Conservation (phyloP, 108 stramenopile species). For the Ochromonas danica region DNA sequence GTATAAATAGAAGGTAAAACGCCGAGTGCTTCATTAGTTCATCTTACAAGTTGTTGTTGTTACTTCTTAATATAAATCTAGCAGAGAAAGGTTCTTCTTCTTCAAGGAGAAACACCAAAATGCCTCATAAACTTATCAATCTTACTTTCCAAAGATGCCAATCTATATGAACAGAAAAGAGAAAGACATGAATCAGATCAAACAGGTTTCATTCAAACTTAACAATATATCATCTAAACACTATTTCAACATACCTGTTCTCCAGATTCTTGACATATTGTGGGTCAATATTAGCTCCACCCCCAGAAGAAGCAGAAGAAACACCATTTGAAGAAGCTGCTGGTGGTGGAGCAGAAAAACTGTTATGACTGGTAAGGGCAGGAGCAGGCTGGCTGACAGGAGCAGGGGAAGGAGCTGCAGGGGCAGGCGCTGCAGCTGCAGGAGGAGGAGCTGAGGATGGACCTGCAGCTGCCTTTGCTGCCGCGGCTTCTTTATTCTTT, state of each 20-base stretch:
- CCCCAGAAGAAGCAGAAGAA: no score
- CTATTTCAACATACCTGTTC: no score
- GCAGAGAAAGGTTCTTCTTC: no score
- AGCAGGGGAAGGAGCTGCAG: neutral
- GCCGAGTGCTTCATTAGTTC: no score
- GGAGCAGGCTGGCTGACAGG: neutral
- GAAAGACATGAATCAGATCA: no score
- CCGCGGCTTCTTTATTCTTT: conserved; percentile 46
- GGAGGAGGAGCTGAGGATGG: neutral
- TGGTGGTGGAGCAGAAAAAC: neutral
- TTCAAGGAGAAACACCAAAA: neutral
- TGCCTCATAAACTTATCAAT: neutral
- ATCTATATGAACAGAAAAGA: no score
- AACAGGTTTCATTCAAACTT: no score
- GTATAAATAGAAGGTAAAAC: no score
- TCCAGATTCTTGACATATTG: neutral
- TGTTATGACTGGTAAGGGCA: neutral
- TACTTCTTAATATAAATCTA: no score
- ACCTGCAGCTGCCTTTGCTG: conserved; percentile 29
- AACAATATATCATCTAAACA: no score
- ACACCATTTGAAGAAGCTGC: neutral
- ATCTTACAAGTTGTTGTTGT: no score
- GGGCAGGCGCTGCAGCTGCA: neutral
- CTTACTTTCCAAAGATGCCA: neutral
- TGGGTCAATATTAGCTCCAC: neutral